These are phyloP conservation scores for Hypoxylon sp. DNA, from an alignment of 2,329 filamentous ascomycete species.

Conservation along the genomic window DNA sequence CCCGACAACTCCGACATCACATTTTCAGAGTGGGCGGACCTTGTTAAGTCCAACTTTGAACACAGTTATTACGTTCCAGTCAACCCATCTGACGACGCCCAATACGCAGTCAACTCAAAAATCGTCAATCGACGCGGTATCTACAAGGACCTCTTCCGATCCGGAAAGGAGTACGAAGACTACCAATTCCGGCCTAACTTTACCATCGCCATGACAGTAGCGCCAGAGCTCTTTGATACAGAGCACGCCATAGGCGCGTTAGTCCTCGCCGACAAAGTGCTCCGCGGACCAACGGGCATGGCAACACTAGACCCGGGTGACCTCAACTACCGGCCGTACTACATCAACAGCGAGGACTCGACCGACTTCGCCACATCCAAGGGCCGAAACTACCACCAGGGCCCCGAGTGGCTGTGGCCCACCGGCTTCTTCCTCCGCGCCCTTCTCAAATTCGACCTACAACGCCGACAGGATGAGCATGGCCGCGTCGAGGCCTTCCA, in stretches of 20 bases:
- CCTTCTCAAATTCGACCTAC: slow-evolving; percentile 87
- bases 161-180: slow-evolving; percentile 95
- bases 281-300: slow-evolving; percentile 92
- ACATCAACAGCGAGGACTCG: slow-evolving; percentile 93
- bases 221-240: slow-evolving; percentile 84
- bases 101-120: slow-evolving; percentile 81
- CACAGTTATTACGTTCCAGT: slow-evolving; percentile 87
- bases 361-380: slow-evolving; percentile 91
- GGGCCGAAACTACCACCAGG: slow-evolving; percentile 97
- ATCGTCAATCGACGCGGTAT: slow-evolving; percentile 92
- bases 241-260: slow-evolving; percentile 82
- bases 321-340: slow-evolving; percentile 92
- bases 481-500: slow-evolving; percentile 89
- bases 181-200: slow-evolving; percentile 97
- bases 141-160: slow-evolving; percentile 96
- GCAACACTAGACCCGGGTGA: slow-evolving; percentile 93
- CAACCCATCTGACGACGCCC: slow-evolving; percentile 71
- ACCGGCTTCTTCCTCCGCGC: slow-evolving; percentile 95
- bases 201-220: slow-evolving; percentile 93
- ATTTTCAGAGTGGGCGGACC: slow-evolving; percentile 79
- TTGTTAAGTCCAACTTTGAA: slow-evolving; percentile 88
- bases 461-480: slow-evolving; percentile 68
- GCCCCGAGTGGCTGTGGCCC: slow-evolving; percentile 98
- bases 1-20: slow-evolving; percentile 68
- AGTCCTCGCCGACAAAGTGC: slow-evolving; percentile 77